Evolutionary conservation across 1,139 yeast species (phyloP).

Genomic region (Yamadazyma siamensis): DNA sequence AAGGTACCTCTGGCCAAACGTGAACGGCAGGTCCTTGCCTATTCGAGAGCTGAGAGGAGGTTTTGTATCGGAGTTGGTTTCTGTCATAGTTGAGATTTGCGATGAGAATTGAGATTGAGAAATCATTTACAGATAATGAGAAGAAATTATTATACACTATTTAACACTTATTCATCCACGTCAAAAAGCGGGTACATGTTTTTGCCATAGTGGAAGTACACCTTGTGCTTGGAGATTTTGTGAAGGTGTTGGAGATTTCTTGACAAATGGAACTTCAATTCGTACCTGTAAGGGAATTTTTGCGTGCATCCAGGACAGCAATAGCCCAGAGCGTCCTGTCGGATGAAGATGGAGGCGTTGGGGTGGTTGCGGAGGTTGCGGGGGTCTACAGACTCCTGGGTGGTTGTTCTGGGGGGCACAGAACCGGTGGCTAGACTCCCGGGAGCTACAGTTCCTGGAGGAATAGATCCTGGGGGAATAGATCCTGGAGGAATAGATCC

Average conservation of each 20-base stretch:
- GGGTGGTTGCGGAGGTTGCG: no score
- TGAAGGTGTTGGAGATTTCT: slow-evolving; percentile 1
- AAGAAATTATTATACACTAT: slow-evolving; percentile 1
- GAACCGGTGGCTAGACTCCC: no score
- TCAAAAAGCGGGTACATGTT: slow-evolving; percentile 6
- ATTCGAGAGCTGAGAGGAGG: slow-evolving; percentile 52
- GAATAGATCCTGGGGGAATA: no score
- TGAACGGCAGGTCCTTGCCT: slow-evolving; percentile 87
- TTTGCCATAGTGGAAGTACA: slow-evolving; percentile 2
- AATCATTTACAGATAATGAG: background rate
- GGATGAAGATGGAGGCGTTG: no score
- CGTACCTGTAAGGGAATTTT: slow-evolving; percentile 4
- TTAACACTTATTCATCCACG: slow-evolving; percentile 5
- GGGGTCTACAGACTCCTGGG: no score
- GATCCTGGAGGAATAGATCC: no score
- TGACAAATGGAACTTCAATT: slow-evolving; percentile 6
- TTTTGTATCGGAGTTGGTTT: slow-evolving; percentile 10
- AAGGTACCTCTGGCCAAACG: slow-evolving; percentile 83
- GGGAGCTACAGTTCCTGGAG: no score
- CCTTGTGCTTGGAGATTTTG: slow-evolving; percentile 1
- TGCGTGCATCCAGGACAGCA: slow-evolving; percentile 7
- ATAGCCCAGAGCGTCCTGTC: slow-evolving; percentile 2
- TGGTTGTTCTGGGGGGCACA: no score
- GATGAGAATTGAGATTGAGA: slow-evolving; percentile 1
- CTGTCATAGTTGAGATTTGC: slow-evolving; percentile 2